phyloP scores from a whole-genome alignment of 1,284 basidiomycete genomes.

The Cutaneotrichosporon sp. region DNA sequence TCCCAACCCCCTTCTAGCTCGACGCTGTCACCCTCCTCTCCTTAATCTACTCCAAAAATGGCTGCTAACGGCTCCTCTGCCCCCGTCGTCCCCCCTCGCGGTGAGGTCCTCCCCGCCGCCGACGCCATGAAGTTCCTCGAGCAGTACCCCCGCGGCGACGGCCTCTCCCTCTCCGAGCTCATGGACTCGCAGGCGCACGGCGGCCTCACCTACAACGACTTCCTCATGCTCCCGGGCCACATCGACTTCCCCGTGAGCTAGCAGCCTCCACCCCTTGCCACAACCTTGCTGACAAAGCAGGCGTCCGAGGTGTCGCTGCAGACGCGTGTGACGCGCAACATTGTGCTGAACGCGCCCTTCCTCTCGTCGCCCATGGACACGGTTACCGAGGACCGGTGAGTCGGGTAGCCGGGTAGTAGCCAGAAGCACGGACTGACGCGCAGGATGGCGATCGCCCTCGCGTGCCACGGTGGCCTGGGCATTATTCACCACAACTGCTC shows the following conservation, averaged over 20 bases:
- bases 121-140: slow-evolving; percentile 71
- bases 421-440: slow-evolving; percentile 12
- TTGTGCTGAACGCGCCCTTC: slow-evolving; percentile 92
- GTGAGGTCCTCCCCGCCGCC: slow-evolving; percentile 32
- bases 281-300: slow-evolving; percentile 22
- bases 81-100: slow-evolving; percentile 24
- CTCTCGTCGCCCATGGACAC: slow-evolving; percentile 99
- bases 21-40: slow-evolving; percentile 1
- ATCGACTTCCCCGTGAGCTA: slow-evolving; percentile 83
- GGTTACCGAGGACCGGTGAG: slow-evolving; percentile 82
- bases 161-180: slow-evolving; percentile 80
- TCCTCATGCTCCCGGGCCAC: slow-evolving; percentile 90
- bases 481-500: slow-evolving; percentile 99
- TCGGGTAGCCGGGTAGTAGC: neutral
- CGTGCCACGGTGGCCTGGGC: slow-evolving; percentile 93
- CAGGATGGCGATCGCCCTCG: slow-evolving; percentile 91
- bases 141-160: slow-evolving; percentile 76
- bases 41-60: slow-evolving; percentile 20
- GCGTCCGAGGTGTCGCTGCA: slow-evolving; percentile 72
- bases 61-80: slow-evolving; percentile 21
- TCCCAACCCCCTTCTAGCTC: slow-evolving; percentile 14
- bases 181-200: slow-evolving; percentile 88
- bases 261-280: neutral
- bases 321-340: slow-evolving; percentile 84
- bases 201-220: slow-evolving; percentile 96